Conservation (phyloP, 192 early-diverging fungal species). For the Obelidium mucronatum region DNA sequence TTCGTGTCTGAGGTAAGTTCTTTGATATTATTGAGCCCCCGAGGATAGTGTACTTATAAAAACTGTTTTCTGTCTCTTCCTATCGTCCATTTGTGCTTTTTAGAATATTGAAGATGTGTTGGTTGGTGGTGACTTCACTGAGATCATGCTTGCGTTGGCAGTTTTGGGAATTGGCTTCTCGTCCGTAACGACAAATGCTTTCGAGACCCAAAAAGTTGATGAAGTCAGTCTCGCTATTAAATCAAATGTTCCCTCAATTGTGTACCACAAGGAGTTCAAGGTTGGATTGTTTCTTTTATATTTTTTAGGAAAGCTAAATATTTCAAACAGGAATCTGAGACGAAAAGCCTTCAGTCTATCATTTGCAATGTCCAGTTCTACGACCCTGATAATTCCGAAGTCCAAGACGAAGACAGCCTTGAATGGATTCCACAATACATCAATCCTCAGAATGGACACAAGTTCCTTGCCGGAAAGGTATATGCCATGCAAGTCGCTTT, state of each 20-base stretch:
- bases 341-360: conserved; percentile 16
- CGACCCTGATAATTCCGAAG: conserved; percentile 24
- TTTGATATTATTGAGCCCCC: neutral
- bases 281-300: neutral
- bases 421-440: conserved; percentile 30
- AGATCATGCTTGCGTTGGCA: conserved; percentile 23
- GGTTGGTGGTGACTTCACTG: conserved; percentile 19
- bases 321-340: conserved; percentile 13
- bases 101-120: conserved; percentile 15
- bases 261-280: conserved; percentile 36
- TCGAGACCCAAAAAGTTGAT: conserved; percentile 1
- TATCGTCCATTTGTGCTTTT: no score
- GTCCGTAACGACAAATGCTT: neutral
- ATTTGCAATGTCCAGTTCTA: conserved; percentile 21
- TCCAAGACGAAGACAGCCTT: conserved; percentile 17
- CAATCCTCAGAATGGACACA: conserved; percentile 4
- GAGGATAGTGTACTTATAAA: neutral
- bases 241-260: neutral
- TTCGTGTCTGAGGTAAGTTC: conserved; percentile 23
- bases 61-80: no score
- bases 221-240: neutral
- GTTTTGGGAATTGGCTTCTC: conserved; percentile 12
- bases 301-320: neutral
- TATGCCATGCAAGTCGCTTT: conserved; percentile 28
- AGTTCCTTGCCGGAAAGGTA: conserved; percentile 28